These are phyloP conservation scores for Solanum virginianum DNA, from an alignment of 257 asterid species.

Conservation along the genomic window DNA sequence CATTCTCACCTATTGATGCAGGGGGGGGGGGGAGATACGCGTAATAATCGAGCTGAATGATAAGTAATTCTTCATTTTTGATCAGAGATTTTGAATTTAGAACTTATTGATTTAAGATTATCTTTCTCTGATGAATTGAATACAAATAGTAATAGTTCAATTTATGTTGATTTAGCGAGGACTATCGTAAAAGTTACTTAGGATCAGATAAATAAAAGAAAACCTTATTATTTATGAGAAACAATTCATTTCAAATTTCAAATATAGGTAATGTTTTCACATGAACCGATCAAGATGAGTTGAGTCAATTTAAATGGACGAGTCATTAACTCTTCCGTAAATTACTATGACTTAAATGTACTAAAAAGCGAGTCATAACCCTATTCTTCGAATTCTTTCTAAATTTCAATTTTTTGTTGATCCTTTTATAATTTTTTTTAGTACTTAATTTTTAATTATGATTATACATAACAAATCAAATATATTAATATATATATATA, in stretches of 20 bases:
- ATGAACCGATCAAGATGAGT: neutral
- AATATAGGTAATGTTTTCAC: neutral
- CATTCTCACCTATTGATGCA: no score
- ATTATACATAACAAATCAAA: neutral
- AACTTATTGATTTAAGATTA: neutral
- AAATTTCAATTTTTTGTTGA: neutral
- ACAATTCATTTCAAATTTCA: neutral
- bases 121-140: neutral
- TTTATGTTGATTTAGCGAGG: neutral
- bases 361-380: neutral
- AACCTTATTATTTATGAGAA: no score
- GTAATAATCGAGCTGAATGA: no score
- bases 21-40: no score
- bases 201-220: no score
- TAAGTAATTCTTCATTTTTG: neutral
- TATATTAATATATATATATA: no score
- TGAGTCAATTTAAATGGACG: neutral
- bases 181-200: no score
- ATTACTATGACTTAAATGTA: neutral
- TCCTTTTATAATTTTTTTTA: neutral
- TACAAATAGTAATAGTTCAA: no score
- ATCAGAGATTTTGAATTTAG: neutral
- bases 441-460: neutral
- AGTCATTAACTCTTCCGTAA: neutral
- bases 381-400: neutral